Evolutionary conservation across 805 yeast species (phyloP).

Genomic region (Teunomyces aglyptinius): DNA sequence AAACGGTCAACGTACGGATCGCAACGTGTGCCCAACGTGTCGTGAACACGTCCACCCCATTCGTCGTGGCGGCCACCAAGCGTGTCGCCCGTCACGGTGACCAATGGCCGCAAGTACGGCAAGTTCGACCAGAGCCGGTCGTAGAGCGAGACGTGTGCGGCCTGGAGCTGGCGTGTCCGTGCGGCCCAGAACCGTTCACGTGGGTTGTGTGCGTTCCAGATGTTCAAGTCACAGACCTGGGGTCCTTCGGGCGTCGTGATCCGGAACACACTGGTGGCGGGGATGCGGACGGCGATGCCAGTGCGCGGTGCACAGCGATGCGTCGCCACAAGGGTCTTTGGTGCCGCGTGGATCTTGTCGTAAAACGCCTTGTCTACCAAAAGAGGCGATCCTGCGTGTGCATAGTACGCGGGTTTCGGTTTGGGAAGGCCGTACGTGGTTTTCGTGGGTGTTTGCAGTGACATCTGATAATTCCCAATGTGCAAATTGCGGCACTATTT

Average conservation of each 20-base stretch:
- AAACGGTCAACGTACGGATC: conserved; percentile 68
- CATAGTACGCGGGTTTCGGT: conserved; percentile 58
- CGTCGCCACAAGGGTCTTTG: conserved; percentile 42
- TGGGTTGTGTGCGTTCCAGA: conserved; percentile 61
- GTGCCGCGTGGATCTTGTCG: conserved; percentile 41
- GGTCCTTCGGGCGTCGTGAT: conserved; percentile 67
- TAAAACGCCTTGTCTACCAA: conserved; percentile 51
- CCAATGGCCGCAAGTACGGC: conserved; percentile 64
- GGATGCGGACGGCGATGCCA: conserved; percentile 63
- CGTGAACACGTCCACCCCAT: conserved; percentile 66
- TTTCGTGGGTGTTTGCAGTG: conserved; percentile 32
- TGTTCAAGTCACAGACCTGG: conserved; percentile 67
- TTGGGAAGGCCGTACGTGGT: conserved; percentile 36
- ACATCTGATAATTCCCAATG: conserved; percentile 4
- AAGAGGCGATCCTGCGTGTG: conserved; percentile 52
- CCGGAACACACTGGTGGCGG: conserved; percentile 57
- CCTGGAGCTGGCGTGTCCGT: conserved; percentile 63
- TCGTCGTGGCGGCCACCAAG: conserved; percentile 56
- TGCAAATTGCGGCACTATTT: neutral
- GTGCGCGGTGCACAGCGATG: conserved; percentile 52
- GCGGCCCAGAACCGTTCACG: conserved; percentile 70
- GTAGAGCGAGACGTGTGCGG: conserved; percentile 58
- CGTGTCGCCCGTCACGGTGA: conserved; percentile 62
- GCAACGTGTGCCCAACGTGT: conserved; percentile 65
- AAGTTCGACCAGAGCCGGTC: conserved; percentile 66